Conservation (phyloP, 257 asterid species). For the Przewalskia tangutica region DNA sequence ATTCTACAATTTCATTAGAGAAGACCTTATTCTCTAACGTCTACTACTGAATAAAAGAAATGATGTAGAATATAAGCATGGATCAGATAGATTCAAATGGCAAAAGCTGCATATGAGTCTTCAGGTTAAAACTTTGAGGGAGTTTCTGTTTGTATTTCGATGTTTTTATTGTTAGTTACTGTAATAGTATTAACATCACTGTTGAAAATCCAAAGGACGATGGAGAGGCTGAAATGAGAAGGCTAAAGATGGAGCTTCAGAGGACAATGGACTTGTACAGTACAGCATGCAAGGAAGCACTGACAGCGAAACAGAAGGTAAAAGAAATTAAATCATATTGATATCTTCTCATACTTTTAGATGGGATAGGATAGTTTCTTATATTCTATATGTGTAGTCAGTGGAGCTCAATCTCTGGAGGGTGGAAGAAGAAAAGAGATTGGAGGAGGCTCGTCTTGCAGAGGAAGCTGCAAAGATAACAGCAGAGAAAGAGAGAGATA, state of each 20-base stretch:
- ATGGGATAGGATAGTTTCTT: neutral
- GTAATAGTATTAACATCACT: neutral
- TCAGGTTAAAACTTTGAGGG: neutral
- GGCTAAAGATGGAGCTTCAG: conserved; percentile 70
- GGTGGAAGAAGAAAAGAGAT: conserved; percentile 57
- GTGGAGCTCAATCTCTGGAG: conserved; percentile 68
- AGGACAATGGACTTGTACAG: conserved; percentile 78
- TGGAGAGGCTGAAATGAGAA: conserved; percentile 70
- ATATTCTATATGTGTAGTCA: conserved; percentile 28
- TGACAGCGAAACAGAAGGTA: conserved; percentile 69
- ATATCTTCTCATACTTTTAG: neutral
- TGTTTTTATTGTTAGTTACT: neutral
- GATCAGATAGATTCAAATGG: neutral
- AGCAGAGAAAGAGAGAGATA: conserved; percentile 28
- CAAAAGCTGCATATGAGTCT: neutral
- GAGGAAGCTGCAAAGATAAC: conserved; percentile 33
- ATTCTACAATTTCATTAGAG: neutral
- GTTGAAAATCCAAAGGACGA: conserved; percentile 45
- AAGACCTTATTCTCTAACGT: neutral
- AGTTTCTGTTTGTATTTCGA: neutral
- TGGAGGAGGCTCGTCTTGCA: conserved; percentile 38
- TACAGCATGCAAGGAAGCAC: conserved; percentile 75
- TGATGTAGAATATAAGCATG: neutral
- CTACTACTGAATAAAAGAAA: neutral
- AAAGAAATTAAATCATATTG: neutral